Percentiles rank a stretch among this genome's conserved stretches.
Evolutionary conservation across 176 grass and related monocot genomes (phyloP).

Genomic region (Oryza meridionalis): DNA sequence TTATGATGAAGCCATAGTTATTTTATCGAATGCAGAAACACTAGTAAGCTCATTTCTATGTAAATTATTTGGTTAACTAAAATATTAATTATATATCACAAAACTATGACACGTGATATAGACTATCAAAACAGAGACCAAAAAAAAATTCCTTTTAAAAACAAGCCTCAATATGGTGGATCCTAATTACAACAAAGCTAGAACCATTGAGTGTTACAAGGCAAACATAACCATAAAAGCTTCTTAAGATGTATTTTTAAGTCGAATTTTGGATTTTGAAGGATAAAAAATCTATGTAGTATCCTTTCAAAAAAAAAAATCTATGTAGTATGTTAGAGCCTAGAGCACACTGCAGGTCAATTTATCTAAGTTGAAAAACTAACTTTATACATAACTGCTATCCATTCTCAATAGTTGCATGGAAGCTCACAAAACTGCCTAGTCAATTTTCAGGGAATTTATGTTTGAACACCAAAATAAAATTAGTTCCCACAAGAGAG

Average conservation of each 20-base stretch:
- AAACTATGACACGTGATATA: neutral
- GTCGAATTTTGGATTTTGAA: neutral
- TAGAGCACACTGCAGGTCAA: neutral
- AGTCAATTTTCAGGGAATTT: neutral
- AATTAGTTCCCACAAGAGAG: neutral
- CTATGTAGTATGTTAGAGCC: neutral
- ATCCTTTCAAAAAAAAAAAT: neutral
- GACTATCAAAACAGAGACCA: neutral
- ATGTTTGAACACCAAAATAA: constrained; percentile 8
- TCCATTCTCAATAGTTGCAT: neutral
- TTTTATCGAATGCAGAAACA: constrained; percentile 24
- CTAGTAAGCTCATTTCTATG: neutral
- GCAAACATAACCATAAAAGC: neutral
- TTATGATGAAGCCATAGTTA: constrained; percentile 10
- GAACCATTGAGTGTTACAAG: neutral
- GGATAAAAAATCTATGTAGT: neutral
- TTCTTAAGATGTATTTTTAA: neutral
- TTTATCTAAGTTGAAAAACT: neutral
- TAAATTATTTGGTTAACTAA: neutral
- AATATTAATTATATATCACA: neutral
- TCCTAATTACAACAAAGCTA: neutral
- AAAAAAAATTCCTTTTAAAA: neutral
- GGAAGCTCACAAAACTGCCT: neutral
- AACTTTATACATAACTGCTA: neutral
- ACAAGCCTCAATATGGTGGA: neutral